phyloP scores from a whole-genome alignment of 352 stramenopile genomes.

The Halophytophthora polymorphica region DNA sequence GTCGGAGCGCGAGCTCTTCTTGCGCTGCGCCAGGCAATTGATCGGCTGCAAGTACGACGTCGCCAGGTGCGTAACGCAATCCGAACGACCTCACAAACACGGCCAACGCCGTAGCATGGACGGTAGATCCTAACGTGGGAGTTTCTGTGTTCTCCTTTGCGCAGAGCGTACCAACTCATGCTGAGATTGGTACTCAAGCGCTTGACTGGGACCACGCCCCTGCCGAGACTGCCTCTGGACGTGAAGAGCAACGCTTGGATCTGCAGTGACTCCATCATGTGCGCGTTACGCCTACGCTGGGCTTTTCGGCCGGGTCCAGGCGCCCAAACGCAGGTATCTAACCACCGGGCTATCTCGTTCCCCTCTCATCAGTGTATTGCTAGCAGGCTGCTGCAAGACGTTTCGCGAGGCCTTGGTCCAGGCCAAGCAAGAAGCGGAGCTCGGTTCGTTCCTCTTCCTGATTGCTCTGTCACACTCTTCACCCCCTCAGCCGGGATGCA shows the following conservation, averaged over 20 bases:
- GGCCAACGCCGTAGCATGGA: background rate
- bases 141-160: background rate
- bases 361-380: conserved; percentile 35
- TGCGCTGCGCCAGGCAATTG: conserved; percentile 58
- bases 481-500: background rate
- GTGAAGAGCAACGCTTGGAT: conserved; percentile 63
- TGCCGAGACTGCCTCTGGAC: conserved; percentile 49
- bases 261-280: conserved; percentile 77
- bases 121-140: too few species aligned
- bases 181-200: conserved; percentile 54
- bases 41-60: conserved; percentile 66
- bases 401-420: conserved; percentile 53
- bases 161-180: conserved; percentile 62
- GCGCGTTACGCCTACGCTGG: conserved; percentile 4
- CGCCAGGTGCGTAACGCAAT: conserved; percentile 35
- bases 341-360: background rate
- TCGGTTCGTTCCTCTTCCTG: conserved; percentile 39
- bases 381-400: conserved; percentile 51
- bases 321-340: background rate
- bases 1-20: conserved; percentile 45
- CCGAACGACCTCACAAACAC: background rate
- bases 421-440: conserved; percentile 32
- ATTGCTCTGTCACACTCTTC: background rate
- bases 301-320: too few species aligned
- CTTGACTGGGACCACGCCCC: conserved; percentile 30